Percentiles rank a stretch among this genome's conserved stretches.
These are phyloP conservation scores for Omphalea diandra DNA, from an alignment of 441 rosid species.

Conservation along the genomic window DNA sequence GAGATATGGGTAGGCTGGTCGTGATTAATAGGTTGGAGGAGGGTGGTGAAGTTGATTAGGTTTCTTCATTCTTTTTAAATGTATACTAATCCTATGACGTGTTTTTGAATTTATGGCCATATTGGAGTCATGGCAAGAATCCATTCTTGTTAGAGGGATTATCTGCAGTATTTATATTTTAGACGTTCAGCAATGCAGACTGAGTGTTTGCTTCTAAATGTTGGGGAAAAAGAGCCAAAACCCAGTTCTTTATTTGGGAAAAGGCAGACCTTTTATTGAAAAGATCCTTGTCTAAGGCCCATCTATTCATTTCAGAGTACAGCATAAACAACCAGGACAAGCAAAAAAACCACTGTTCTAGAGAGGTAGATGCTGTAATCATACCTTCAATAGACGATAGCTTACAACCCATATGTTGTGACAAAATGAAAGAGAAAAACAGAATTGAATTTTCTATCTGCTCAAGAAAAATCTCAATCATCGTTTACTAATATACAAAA, in stretches of 20 bases:
- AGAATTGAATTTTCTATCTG: no score
- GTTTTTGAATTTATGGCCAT: background rate
- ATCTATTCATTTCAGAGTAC: background rate
- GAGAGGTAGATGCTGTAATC: background rate
- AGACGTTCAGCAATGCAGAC: background rate
- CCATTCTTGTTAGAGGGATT: background rate
- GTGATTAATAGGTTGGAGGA: background rate
- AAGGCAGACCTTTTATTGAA: background rate
- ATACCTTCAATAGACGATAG: background rate
- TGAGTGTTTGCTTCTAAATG: background rate
- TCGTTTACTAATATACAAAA: no score
- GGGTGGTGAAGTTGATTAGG: background rate
- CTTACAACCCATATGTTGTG: no score
- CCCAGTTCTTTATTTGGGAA: background rate
- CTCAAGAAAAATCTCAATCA: no score
- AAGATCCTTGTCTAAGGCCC: background rate
- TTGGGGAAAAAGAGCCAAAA: background rate
- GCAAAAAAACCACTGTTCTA: background rate
- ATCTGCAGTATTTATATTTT: background rate
- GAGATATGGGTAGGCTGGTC: no score
- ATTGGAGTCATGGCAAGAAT: background rate
- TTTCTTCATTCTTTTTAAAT: background rate
- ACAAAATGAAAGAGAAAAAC: no score
- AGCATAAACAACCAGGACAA: background rate
- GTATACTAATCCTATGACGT: background rate